These are phyloP conservation scores for Copromyces sp. DNA, from an alignment of 495 filamentous ascomycete genomes.

Conservation along the genomic window DNA sequence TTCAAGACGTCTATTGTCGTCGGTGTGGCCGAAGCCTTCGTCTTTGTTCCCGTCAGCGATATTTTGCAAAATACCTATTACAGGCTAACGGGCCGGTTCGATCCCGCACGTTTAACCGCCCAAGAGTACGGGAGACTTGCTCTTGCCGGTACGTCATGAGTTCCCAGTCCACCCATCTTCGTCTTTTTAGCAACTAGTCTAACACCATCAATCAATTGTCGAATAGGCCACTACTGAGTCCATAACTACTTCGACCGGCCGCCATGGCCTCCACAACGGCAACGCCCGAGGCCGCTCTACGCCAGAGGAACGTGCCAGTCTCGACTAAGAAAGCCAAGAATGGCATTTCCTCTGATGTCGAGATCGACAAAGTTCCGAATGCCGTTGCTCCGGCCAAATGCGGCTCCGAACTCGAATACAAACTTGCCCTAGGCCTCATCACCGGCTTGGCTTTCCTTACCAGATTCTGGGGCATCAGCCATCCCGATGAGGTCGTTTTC, in stretches of 20 bases:
- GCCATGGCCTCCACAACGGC: conserved; percentile 25
- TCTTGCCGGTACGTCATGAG: neutral
- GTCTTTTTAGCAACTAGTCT: neutral
- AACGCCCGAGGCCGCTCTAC: conserved; percentile 40
- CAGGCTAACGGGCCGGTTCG: neutral
- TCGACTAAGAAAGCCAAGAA: conserved; percentile 37
- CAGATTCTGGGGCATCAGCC: conserved; percentile 87
- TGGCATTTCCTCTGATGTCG: conserved; percentile 30
- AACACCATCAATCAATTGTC: neutral
- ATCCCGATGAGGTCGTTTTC: conserved; percentile 95
- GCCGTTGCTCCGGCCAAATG: conserved; percentile 11
- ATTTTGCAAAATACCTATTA: neutral
- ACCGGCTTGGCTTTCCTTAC: conserved; percentile 81
- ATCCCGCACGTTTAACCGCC: neutral
- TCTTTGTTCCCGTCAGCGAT: neutral
- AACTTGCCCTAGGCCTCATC: conserved; percentile 65
- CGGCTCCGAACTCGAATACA: conserved; percentile 69
- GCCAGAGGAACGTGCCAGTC: conserved; percentile 41
- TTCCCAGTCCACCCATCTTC: neutral
- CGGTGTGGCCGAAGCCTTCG: neutral
- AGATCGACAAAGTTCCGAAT: conserved; percentile 34
- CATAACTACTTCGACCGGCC: conserved; percentile 12
- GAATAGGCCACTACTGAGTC: neutral
- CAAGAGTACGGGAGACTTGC: neutral
- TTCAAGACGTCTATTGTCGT: neutral